Conservation (phyloP, 371 early-diverging fungal genomes). For the Mortierella sp. region DNA sequence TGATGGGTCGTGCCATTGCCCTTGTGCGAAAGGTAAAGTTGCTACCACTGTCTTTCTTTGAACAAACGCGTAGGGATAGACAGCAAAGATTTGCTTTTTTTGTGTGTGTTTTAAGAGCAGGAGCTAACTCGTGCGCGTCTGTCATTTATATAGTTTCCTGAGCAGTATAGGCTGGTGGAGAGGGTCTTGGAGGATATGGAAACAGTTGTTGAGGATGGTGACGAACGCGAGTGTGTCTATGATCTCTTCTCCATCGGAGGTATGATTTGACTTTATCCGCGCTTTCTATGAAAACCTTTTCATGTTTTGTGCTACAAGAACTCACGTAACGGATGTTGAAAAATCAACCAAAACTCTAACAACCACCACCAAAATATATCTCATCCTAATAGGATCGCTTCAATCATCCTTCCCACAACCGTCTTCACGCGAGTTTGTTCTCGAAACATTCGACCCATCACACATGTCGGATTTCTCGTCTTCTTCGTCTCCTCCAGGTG, state of each 20-base stretch:
- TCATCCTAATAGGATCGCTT: conserved; percentile 22
- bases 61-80: background rate
- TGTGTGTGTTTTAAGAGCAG: too few relatives aligned
- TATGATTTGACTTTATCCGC: conserved; percentile 20
- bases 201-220: conserved; percentile 67
- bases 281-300: background rate
- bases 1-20: conserved; percentile 74
- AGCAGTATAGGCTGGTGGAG: conserved; percentile 77
- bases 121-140: conserved; percentile 7
- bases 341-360: too few relatives aligned
- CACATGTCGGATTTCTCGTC: background rate
- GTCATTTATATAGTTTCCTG: conserved; percentile 69
- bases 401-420: conserved; percentile 64
- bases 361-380: too few relatives aligned
- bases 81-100: too few relatives aligned
- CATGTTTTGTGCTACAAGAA: background rate
- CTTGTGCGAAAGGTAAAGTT: conserved; percentile 71
- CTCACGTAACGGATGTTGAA: too few relatives aligned
- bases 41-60: too few relatives aligned
- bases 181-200: conserved; percentile 64
- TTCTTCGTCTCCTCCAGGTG: background rate
- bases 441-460: conserved; percentile 47
- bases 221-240: conserved; percentile 74
- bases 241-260: conserved; percentile 71
- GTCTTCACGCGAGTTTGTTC: conserved; percentile 65